These are phyloP conservation scores for Exsudoporus frostii DNA, from an alignment of 768 basidiomycete genomes.

Conservation along the genomic window DNA sequence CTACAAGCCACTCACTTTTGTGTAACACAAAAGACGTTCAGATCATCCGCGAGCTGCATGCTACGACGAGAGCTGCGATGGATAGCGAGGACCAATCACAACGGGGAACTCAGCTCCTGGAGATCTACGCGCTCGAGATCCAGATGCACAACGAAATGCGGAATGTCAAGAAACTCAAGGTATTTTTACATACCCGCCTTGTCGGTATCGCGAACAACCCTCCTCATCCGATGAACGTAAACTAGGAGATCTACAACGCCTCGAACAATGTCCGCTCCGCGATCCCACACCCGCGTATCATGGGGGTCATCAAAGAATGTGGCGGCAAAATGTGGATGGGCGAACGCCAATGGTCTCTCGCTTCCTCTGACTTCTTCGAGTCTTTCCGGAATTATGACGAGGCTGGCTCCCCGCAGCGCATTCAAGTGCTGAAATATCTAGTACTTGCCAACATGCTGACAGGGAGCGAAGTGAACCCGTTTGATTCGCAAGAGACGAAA, in stretches of 20 bases:
- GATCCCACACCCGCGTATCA: constrained; percentile 96
- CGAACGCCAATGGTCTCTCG: constrained; percentile 98
- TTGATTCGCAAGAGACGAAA: constrained; percentile 99
- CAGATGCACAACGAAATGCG: constrained; percentile 98
- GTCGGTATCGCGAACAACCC: neutral
- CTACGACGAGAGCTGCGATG: constrained; percentile 53
- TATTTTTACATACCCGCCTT: constrained; percentile 22
- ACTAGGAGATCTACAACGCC: constrained; percentile 96
- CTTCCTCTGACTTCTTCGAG: constrained; percentile 98
- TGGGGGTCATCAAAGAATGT: constrained; percentile 99
- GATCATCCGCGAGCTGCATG: constrained; percentile 77
- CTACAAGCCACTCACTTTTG: neutral
- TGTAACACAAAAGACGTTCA: constrained; percentile 24
- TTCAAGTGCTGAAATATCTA: constrained; percentile 97
- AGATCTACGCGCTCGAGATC: constrained; percentile 97
- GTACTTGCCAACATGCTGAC: constrained; percentile 98
- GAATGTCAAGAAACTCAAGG: constrained; percentile 96
- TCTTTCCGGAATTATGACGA: constrained; percentile 99
- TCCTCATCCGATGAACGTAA: constrained; percentile 1
- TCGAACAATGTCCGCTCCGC: constrained; percentile 90
- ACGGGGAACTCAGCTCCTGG: constrained; percentile 89
- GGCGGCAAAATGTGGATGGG: constrained; percentile 99
- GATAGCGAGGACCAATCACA: constrained; percentile 86
- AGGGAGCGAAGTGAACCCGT: constrained; percentile 97
- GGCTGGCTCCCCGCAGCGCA: constrained; percentile 92